Base-by-base conservation (phyloP, 441 rosid species). In the Gossypium davidsonii region DNA sequence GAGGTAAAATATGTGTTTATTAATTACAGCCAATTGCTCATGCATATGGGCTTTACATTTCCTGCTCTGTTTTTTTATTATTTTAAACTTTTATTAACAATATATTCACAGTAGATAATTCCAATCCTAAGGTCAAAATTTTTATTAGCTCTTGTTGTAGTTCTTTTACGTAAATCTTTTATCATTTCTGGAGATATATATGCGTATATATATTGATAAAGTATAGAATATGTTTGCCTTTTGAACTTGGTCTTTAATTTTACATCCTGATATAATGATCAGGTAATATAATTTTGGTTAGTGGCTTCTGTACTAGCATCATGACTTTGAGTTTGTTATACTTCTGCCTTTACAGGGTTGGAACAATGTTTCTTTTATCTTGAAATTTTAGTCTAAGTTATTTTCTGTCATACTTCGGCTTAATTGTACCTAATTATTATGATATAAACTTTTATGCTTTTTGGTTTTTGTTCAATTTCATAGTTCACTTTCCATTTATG, bases 1-100 rank as follows among this genome's bases (percentile, higher is more conserved):
- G 80, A 93, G 99, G 98, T 92, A 88, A 76, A 61, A 57, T 73
- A 56, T 57, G 57, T 72, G 57, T 64, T 7, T 17, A 14, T 28
- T 49, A 10, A 31, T 69, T 21, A 15, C 46, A 57, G 20, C 17
- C 37, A 34, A 12, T n/a, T 71, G 14, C 52, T 56, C 21, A 34
- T 70, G 64, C 25, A 58, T 25, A 46, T 14, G 15, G 2, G 21
- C 17, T 48, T 26, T 71, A 15, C 51, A 3, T 26, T 66, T 66
- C 57, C 39, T 66, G 37, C 14, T 25, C 20, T 46, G 21, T 23
- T 46, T 14, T 44, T 46, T 37, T 25, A 46, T 23, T 20, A 14
- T 17, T 15, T 67, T 15, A 15, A n/a, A 26, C n/a, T 26, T 67
- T 9, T 28, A 4, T 51, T 28, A 52, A 28, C 48, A 28, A 14